A percentile compares a stretch with the other conserved stretches of the same genome.
Evolutionary conservation across 1,284 basidiomycete genomes (phyloP).

Genomic region (Hemileia vastatrix): DNA sequence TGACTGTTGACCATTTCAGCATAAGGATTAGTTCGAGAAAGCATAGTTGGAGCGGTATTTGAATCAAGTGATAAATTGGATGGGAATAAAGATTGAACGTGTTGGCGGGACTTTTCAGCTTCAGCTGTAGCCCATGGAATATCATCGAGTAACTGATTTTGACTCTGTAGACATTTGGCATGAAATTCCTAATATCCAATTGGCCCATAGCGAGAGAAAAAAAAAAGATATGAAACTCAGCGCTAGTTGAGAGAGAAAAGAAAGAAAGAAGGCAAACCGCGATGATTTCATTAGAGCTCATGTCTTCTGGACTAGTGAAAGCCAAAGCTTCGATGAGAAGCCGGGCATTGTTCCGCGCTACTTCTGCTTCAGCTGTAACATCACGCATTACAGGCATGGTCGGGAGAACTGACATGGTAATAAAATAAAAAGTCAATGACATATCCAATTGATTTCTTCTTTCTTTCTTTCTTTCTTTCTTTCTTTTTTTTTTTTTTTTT

Average conservation of each 20-base stretch:
- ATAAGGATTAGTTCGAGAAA: not conserved
- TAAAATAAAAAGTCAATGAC: no score
- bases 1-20: not conserved
- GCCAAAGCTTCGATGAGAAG: conserved; percentile 58
- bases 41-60: no score
- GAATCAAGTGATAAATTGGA: no score
- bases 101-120: conserved; percentile 55
- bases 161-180: conserved; percentile 58
- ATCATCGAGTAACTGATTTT: conserved; percentile 62
- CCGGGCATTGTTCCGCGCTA: conserved; percentile 60
- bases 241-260: not conserved
- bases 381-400: conserved; percentile 65
- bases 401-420: conserved; percentile 57
- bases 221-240: not conserved
- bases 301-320: conserved; percentile 57
- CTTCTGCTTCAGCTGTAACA: conserved; percentile 65
- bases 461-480: no score
- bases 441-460: no score
- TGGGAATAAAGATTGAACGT: no score
- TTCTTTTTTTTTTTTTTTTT: no score
- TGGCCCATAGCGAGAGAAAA: conserved; percentile 8
- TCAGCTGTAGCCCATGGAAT: conserved; percentile 67
- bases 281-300: conserved; percentile 55
- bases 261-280: conserved; percentile 48
- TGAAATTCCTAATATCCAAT: conserved; percentile 79